These are phyloP conservation scores for Globisporangium iwayamae DNA, from an alignment of 352 stramenopile genomes.

Conservation along the genomic window DNA sequence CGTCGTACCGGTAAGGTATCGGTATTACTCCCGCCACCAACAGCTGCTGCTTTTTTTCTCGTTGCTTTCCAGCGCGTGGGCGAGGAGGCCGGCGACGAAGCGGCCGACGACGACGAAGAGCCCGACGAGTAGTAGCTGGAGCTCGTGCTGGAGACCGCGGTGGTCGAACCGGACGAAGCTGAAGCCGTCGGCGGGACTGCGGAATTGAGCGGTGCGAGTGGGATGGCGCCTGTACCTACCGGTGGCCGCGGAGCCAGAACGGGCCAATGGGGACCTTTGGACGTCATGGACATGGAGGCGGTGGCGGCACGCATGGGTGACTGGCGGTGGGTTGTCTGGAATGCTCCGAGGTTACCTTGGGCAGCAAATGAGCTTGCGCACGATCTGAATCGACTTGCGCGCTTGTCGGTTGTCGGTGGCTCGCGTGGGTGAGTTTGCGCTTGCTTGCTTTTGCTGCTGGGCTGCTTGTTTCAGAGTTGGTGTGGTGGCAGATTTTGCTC, in stretches of 20 bases:
- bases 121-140: constrained; percentile 3
- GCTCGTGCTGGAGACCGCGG: constrained; percentile 9
- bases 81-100: not conserved
- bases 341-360: constrained; percentile 3
- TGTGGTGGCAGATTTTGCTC: not conserved
- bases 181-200: not conserved
- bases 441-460: not conserved
- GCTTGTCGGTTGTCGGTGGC: not conserved
- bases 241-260: not conserved
- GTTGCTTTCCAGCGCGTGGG: not conserved
- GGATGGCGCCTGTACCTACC: not conserved
- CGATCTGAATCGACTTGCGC: not conserved
- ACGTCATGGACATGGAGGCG: not conserved
- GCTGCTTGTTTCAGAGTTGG: constrained; percentile 9
- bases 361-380: not conserved
- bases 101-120: constrained; percentile 2
- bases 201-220: not conserved
- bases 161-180: constrained; percentile 7
- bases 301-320: not conserved
- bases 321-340: not conserved
- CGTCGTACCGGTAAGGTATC: constrained; percentile 16
- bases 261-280: not conserved
- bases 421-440: not conserved
- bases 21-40: not conserved
- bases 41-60: not conserved